Base-by-base conservation (phyloP, 345 rosid genomes). In the Crucihimalaya himalaica region DNA sequence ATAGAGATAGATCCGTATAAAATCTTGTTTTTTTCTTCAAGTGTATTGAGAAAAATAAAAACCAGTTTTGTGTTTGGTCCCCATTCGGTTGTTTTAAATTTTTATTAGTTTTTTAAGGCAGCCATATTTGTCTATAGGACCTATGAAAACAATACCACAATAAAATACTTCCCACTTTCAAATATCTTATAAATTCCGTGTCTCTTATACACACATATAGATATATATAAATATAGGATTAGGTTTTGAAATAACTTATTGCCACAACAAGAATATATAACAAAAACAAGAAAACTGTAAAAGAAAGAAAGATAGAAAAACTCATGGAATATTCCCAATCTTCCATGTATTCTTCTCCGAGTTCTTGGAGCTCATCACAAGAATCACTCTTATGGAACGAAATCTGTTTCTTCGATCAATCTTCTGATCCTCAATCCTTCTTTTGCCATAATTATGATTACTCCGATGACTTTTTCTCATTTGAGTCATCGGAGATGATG, bases 301-400 rank as follows among this genome's bases (percentile, higher is more conserved):
- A 14, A 19, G 6, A 10, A 70, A 45, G 23, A 46, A 57, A 61
- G n/a, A n/a, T n/a, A n/a, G n/a, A 15, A 7, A 54, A 19, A 40
- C 9, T 5, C 5, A 76, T 70, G 71, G 77, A 71, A 65, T 71
- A 64, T 71, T 71, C 80, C n/a, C 72, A 65, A 70, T 57, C 72
- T 71, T 32, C 71, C 54, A 63, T 63, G 71, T 77, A 63, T 50
- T 70, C 76, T 4, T 77, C 72, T 57, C 66, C 75, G 3, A 71
- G 80, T 71, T 77, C 80, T 64, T 77, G 72, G 80, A 71, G 80
- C 56, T 85, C 89, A 15, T 68, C 76, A 6, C 83, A 85, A 42
- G 83, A 81, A 66, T 59, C 73, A 5, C 75, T 78, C 42, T 69
- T 80, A 15, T 83, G 87, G 88, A 81, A 81, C 29, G 70, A 62